Conservation (phyloP, 768 basidiomycete genomes). For the Hypsizygus marmoreus region DNA sequence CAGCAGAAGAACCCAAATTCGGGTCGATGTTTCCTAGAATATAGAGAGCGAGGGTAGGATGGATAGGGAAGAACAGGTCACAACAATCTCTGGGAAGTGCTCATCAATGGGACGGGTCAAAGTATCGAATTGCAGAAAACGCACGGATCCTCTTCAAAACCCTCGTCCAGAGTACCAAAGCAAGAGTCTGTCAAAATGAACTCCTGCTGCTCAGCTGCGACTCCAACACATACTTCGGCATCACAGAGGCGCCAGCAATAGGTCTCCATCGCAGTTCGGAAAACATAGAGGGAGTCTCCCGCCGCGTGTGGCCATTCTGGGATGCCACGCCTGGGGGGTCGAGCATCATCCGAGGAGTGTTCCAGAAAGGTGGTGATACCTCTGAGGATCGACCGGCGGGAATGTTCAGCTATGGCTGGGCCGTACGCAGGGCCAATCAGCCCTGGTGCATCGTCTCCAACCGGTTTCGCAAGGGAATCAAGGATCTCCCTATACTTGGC, state of each 20-base stretch:
- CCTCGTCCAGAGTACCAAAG: slow-evolving; percentile 55
- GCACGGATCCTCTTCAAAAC: slow-evolving; percentile 43
- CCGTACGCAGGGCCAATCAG: slow-evolving; percentile 29
- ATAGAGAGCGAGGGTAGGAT: slow-evolving; percentile 55
- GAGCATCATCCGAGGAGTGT: slow-evolving; percentile 20
- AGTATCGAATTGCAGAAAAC: slow-evolving; percentile 14
- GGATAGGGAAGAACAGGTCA: slow-evolving; percentile 58
- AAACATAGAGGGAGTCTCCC: slow-evolving; percentile 21
- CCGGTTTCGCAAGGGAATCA: slow-evolving; percentile 25
- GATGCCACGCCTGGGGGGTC: slow-evolving; percentile 4
- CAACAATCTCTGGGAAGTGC: slow-evolving; percentile 35
- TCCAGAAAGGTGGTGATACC: slow-evolving; percentile 33
- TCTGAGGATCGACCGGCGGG: slow-evolving; percentile 32
- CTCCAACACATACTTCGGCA: slow-evolving; percentile 55
- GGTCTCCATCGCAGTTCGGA: slow-evolving; percentile 36
- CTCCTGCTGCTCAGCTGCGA: slow-evolving; percentile 56
- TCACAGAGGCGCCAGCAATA: slow-evolving; percentile 52
- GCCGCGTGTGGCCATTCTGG: slow-evolving; percentile 11
- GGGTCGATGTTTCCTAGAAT: slow-evolving; percentile 38
- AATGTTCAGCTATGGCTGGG: slow-evolving; percentile 31
- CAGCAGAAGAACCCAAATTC: slow-evolving; percentile 13
- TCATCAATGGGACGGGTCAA: neutral
- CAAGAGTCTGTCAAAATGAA: slow-evolving; percentile 57
- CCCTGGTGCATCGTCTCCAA: slow-evolving; percentile 20
- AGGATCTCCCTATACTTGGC: slow-evolving; percentile 44